A percentile compares a stretch with the other conserved stretches of the same genome.
Evolutionary conservation across 2,329 filamentous ascomycete genomes (phyloP).

Genomic region (Chalaropsis ovoidea): DNA sequence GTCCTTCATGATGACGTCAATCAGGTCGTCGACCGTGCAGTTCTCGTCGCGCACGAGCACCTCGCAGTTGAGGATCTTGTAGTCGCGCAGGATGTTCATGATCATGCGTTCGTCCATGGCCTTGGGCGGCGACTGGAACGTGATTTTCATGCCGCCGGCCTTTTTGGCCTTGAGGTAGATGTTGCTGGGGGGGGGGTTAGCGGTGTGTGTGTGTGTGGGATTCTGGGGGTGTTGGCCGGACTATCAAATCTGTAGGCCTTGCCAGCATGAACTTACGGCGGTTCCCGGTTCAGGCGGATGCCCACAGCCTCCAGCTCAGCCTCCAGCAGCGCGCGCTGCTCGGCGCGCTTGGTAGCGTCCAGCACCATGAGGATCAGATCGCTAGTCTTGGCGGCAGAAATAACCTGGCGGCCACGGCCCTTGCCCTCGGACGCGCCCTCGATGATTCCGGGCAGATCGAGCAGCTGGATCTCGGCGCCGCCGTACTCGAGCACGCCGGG

Average conservation of each 20-base stretch:
- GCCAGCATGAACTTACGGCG: conserved; percentile 53
- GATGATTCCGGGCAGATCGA: conserved; percentile 96
- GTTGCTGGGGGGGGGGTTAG: conserved; percentile 47
- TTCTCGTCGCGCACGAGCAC: conserved; percentile 91
- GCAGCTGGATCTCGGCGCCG: conserved; percentile 92
- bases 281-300: conserved; percentile 82
- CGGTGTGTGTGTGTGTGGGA: not conserved
- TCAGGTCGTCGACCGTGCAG: conserved; percentile 93
- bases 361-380: conserved; percentile 95
- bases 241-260: no score
- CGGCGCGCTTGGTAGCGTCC: conserved; percentile 90
- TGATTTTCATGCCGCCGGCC: conserved; percentile 97
- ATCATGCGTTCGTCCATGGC: conserved; percentile 94
- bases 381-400: conserved; percentile 95
- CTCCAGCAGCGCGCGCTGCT: conserved; percentile 82
- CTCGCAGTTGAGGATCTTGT: conserved; percentile 97
- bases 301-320: conserved; percentile 90
- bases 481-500: conserved; percentile 96
- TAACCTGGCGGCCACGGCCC: conserved; percentile 88
- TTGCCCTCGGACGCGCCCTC: conserved; percentile 94
- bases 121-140: conserved; percentile 82
- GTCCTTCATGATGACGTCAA: conserved; percentile 98
- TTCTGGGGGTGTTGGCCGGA: no score
- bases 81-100: conserved; percentile 93
- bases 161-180: conserved; percentile 96